Conservation (phyloP, 345 rosid genomes). For the Eucalyptus coolabah region DNA sequence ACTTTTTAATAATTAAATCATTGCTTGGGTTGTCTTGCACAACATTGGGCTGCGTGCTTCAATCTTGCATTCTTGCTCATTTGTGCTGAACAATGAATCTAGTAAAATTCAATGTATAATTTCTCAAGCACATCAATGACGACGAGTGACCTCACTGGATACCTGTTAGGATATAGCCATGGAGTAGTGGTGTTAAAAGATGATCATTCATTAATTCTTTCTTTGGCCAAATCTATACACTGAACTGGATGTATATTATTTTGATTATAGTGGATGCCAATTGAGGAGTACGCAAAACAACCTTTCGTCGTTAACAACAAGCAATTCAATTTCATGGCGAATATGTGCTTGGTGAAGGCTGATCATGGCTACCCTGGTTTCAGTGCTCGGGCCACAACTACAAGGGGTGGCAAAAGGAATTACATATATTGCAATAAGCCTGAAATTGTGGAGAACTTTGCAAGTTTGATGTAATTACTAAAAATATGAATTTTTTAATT, state of each 20-base stretch:
- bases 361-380: too few relatives aligned
- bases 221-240: too few relatives aligned
- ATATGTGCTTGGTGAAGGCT: too few relatives aligned
- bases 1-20: background rate
- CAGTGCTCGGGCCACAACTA: too few relatives aligned
- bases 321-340: too few relatives aligned
- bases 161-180: background rate
- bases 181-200: background rate
- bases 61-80: background rate
- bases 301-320: accelerated
- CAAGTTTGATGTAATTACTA: too few relatives aligned
- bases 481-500: accelerated
- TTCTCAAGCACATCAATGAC: background rate
- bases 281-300: too few relatives aligned
- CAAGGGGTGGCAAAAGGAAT: too few relatives aligned
- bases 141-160: background rate
- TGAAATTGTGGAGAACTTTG: too few relatives aligned
- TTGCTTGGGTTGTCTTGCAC: background rate
- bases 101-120: too few relatives aligned
- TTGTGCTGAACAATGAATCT: background rate
- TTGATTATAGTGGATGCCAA: too few relatives aligned
- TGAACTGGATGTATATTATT: accelerated
- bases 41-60: background rate
- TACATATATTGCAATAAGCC: too few relatives aligned
- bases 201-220: background rate